Conservation (phyloP, 805 yeast species). For the Yamadazyma tumulicola region DNA sequence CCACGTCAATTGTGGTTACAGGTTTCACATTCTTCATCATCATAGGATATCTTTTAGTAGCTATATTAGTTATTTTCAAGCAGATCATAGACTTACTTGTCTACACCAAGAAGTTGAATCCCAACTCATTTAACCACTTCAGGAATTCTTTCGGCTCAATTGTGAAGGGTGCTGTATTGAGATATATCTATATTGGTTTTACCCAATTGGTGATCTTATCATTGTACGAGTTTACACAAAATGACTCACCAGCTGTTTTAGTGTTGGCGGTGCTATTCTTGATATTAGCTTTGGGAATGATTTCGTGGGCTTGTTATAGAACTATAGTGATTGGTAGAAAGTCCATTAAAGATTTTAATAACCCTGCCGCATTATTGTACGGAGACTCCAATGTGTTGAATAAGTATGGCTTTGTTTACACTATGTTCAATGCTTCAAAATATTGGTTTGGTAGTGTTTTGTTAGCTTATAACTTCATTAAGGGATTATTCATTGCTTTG, state of each 20-base stretch:
- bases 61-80: constrained; percentile 53
- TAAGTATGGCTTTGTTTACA: constrained; percentile 84
- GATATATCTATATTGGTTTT: constrained; percentile 81
- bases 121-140: constrained; percentile 45
- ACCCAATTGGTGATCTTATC: constrained; percentile 77
- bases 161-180: constrained; percentile 73
- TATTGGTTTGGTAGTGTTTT: constrained; percentile 81
- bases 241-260: constrained; percentile 86
- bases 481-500: constrained; percentile 70
- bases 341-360: constrained; percentile 59
- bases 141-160: constrained; percentile 55
- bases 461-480: constrained; percentile 57
- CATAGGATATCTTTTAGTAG: constrained; percentile 69
- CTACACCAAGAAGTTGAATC: constrained; percentile 48
- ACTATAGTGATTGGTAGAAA: constrained; percentile 58
- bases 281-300: constrained; percentile 53
- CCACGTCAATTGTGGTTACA: constrained; percentile 77
- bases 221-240: constrained; percentile 79
- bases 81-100: constrained; percentile 46
- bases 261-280: constrained; percentile 75
- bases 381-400: constrained; percentile 71
- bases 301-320: constrained; percentile 65
- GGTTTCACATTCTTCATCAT: constrained; percentile 83
- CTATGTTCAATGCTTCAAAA: constrained; percentile 77
- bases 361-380: constrained; percentile 84